These are phyloP conservation scores for Alternaria tenuissima DNA, from an alignment of 2,329 filamentous ascomycete species.

Conservation along the genomic window DNA sequence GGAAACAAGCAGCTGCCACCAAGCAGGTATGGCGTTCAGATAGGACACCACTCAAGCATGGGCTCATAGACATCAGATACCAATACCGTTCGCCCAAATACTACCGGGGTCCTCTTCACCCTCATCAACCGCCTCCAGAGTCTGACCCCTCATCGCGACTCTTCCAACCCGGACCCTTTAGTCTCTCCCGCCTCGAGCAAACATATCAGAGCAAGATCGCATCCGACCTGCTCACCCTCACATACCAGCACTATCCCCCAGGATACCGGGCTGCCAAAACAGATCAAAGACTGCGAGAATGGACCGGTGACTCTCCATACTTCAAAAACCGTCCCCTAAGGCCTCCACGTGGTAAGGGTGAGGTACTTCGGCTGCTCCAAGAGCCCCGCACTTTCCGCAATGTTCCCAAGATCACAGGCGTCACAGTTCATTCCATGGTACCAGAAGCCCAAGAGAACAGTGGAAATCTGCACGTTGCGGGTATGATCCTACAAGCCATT, in stretches of 20 bases:
- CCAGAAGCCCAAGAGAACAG: slow-evolving; percentile 73
- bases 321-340: slow-evolving; percentile 89
- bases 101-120: slow-evolving; percentile 91
- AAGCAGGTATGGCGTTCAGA: slow-evolving; percentile 58
- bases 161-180: slow-evolving; percentile 92
- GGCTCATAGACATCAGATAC: slow-evolving; percentile 68
- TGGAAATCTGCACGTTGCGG: slow-evolving; percentile 79
- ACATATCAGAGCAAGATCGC: slow-evolving; percentile 89
- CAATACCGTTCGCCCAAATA: slow-evolving; percentile 95
- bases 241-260: slow-evolving; percentile 85
- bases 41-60: neutral
- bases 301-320: slow-evolving; percentile 93
- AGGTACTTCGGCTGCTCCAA: slow-evolving; percentile 72
- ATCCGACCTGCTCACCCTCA: slow-evolving; percentile 85
- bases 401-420: slow-evolving; percentile 79
- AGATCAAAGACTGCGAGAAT: slow-evolving; percentile 76
- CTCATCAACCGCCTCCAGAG: slow-evolving; percentile 84
- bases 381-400: slow-evolving; percentile 78
- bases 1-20: slow-evolving; percentile 57
- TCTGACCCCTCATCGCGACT: slow-evolving; percentile 88
- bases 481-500: slow-evolving; percentile 85
- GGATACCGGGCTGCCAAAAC: slow-evolving; percentile 69
- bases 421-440: slow-evolving; percentile 82
- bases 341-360: slow-evolving; percentile 80
- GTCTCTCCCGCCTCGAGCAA: slow-evolving; percentile 83